Evolutionary conservation across 768 basidiomycete species (phyloP), one percentile per base, ranked within the genome.

Genomic region (Leccinum arenicola): DNA sequence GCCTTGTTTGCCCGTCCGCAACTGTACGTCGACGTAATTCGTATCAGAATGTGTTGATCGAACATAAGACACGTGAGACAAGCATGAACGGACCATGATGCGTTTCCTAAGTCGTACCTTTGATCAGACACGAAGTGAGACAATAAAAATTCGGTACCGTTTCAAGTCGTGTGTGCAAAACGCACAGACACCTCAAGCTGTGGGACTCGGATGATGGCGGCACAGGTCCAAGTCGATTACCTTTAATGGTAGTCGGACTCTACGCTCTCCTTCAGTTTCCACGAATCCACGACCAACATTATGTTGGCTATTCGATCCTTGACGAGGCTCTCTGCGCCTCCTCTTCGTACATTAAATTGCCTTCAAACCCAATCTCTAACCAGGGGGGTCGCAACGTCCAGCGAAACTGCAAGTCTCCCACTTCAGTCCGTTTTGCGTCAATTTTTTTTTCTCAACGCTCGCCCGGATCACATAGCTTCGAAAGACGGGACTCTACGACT

Each of bases 401-500:
- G 51, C 55, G 67, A 63, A 56, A 54, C 62, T 50, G 69, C 40
- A 27, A 65, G 69, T 47, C 38, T 62, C 21, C 3, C 17, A 31
- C 19, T 10, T 49, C 6, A 6, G 23, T 52, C 50, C 3, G 21
- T 52, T 52, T 54, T 45, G 35, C 11, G 15, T n/a, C 36, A 31
- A n/a, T 9, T 4, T 43, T 58, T 49, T 58, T 49, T 40, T 50
- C 58, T 61, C 19, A 63, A 25, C 43, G 11, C n/a, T 1, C 33
- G 1, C 8, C 40, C 40, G 40, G n/a, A 4, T 33, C 47, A 38
- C 40, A 21, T 51, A 85, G 82, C 74, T 85, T 33, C 71, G 63
- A 56, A 84, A 82, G 68, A 98, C 95, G 0, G 83, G 84, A 1
- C 78, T 98, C 4, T 93, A 95, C 66, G 92, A 95, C 68, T 95